These are phyloP conservation scores for Lyophyllum shimeji DNA, from an alignment of 768 basidiomycete genomes.

Conservation along the genomic window DNA sequence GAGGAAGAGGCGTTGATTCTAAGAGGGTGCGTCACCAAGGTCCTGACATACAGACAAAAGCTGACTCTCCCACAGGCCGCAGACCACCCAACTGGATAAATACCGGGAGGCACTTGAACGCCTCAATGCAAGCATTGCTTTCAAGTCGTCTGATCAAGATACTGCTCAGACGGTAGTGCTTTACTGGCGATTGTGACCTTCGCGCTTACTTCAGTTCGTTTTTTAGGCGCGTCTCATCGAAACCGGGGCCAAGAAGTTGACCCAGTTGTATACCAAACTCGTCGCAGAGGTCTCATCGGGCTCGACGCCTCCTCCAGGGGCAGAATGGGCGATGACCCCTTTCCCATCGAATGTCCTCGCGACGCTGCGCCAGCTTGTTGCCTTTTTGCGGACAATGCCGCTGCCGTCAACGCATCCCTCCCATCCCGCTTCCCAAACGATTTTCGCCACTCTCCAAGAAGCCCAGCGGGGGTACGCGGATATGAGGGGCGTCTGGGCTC, in stretches of 20 bases:
- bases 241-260: constrained; percentile 80
- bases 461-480: constrained; percentile 83
- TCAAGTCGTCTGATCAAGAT: constrained; percentile 61
- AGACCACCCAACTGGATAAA: constrained; percentile 57
- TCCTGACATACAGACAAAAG: not conserved
- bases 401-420: constrained; percentile 81
- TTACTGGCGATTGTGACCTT: not conserved
- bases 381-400: constrained; percentile 70
- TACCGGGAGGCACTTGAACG: constrained; percentile 78
- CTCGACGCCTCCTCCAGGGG: constrained; percentile 58
- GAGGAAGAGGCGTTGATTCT: constrained; percentile 79
- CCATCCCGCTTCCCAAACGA: constrained; percentile 69
- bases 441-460: constrained; percentile 65
- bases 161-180: constrained; percentile 51
- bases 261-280: constrained; percentile 81
- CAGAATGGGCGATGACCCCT: constrained; percentile 51
- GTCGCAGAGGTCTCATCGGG: constrained; percentile 87
- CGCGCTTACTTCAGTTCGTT: not conserved
- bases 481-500: constrained; percentile 80
- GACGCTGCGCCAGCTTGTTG: constrained; percentile 62
- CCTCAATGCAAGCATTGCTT: constrained; percentile 77
- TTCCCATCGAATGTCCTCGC: constrained; percentile 55
- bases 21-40: constrained; percentile 54
- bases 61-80: constrained; percentile 50
- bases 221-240: constrained; percentile 69